phyloP scores from a whole-genome alignment of 371 early-diverging fungal species.

The Saksenaea oblongispora region DNA sequence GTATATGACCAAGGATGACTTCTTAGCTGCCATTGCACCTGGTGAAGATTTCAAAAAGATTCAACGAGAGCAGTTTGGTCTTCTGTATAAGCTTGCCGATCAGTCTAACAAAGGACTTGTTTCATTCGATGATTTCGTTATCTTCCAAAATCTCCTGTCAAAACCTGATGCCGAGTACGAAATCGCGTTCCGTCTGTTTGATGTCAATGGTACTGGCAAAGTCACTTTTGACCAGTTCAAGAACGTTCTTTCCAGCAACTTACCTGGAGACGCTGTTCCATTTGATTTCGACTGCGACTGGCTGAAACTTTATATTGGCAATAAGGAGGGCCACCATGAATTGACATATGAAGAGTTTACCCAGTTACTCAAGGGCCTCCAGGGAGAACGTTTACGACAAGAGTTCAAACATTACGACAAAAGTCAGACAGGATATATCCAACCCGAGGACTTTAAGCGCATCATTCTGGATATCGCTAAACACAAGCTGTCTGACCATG shows the following conservation, averaged over 20 bases:
- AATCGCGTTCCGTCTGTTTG: conserved; percentile 77
- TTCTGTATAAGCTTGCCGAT: conserved; percentile 80
- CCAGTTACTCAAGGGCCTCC: conserved; percentile 79
- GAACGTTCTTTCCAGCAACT: conserved; percentile 59
- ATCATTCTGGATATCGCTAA: conserved; percentile 68
- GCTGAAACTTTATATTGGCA: conserved; percentile 71
- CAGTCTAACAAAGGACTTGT: conserved; percentile 58
- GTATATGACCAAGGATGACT: conserved; percentile 72
- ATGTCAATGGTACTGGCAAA: conserved; percentile 62
- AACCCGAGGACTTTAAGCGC: conserved; percentile 65
- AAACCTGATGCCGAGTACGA: conserved; percentile 84
- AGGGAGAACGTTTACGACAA: conserved; percentile 77
- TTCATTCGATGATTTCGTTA: conserved; percentile 74
- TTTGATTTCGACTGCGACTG: conserved; percentile 78
- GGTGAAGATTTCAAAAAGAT: conserved; percentile 66
- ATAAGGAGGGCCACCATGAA: conserved; percentile 57
- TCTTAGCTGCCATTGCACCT: conserved; percentile 69
- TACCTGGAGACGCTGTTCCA: conserved; percentile 61
- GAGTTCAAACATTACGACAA: conserved; percentile 78
- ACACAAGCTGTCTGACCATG: conserved; percentile 71
- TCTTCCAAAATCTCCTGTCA: conserved; percentile 73
- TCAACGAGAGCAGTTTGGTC: conserved; percentile 58
- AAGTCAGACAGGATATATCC: conserved; percentile 66
- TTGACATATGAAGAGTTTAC: conserved; percentile 78
- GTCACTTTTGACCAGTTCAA: conserved; percentile 71